phyloP scores from a whole-genome alignment of 768 basidiomycete species.

The Amanita molliuscula region DNA sequence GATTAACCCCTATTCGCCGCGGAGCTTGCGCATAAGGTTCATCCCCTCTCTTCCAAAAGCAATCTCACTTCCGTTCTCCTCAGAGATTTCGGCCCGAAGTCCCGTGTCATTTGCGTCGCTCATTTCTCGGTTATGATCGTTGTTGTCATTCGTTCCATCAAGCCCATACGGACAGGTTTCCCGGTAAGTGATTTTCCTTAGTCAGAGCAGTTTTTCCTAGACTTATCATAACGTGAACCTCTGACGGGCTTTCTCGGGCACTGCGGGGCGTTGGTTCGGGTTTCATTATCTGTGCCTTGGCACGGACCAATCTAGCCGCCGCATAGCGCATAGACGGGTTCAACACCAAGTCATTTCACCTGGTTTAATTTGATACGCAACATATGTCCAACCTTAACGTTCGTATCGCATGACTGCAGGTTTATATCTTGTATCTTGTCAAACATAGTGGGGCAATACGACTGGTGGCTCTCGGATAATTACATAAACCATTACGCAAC shows the following conservation, averaged over 20 bases:
- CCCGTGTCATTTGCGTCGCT: neutral
- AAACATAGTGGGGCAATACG: neutral
- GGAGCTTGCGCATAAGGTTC: slow-evolving; percentile 2
- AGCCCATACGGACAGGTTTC: neutral
- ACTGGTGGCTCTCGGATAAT: neutral
- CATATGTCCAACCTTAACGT: too few relatives aligned
- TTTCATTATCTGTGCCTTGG: neutral
- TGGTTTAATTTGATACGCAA: neutral
- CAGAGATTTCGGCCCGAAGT: slow-evolving; percentile 1
- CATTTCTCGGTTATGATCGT: neutral
- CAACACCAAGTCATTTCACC: neutral
- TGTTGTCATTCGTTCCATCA: neutral
- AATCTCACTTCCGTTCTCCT: neutral
- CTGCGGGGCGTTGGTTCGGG: neutral
- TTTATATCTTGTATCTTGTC: neutral
- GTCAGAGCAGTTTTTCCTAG: neutral
- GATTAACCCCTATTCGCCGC: slow-evolving; percentile 1
- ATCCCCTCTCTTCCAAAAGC: slow-evolving; percentile 1
- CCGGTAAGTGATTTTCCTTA: neutral
- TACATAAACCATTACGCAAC: neutral
- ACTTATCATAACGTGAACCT: neutral
- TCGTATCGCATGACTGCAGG: too few relatives aligned
- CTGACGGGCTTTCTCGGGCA: neutral
- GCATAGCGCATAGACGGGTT: neutral
- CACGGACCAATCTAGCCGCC: neutral